Base-by-base conservation (phyloP, 768 basidiomycete genomes). In the Trametes villosa region DNA sequence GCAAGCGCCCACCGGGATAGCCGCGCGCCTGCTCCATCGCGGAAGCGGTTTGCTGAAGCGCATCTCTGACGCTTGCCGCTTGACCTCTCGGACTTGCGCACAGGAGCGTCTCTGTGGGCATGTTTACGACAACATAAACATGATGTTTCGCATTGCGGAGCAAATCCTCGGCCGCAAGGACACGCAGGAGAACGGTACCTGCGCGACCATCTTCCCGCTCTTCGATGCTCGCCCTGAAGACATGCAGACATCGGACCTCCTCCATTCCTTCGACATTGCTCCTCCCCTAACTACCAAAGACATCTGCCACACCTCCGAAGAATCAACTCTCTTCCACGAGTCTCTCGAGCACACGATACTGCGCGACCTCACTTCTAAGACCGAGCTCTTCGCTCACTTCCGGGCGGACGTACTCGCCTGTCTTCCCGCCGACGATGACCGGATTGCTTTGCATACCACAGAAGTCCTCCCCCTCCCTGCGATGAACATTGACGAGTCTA, bases 61-160 rank as follows among this genome's bases (percentile, higher is more conserved):
- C 22, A 2, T 18, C 53, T 58, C 26, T 40, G 26, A 27, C 48
- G 22, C 41, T 57, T 40, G 71, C 8, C 55, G 55, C 18, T 4
- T 20, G 4, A 30, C 31, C 5, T 17, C 27, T 0, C 51, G 44
- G 2, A 5, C 24, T 18, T 27, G 20, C 3, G 44, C 51, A 1
- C 41, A 44, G 4, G 2, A 4, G 18, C 7, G 29, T 9, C 20
- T 26, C 46, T 60, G 11, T 15, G 60, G 46, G 4, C 20, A 71
- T 1, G 69, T 72, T 3, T 78, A 79, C 55, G 76, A 79, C 61
- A 79, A 78, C 45, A 75, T 79, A 12, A 79, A 79, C 52, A 59
- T 76, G 38, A 48, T 66, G 6, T 62, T 70, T 20, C 50, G 54
- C 3, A 60, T 47, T 20, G 66, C 74, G 0, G 74, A 78, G 53